Base-by-base conservation (phyloP, 2,329 filamentous ascomycete genomes). In the Pestalotiopsis sp. region DNA sequence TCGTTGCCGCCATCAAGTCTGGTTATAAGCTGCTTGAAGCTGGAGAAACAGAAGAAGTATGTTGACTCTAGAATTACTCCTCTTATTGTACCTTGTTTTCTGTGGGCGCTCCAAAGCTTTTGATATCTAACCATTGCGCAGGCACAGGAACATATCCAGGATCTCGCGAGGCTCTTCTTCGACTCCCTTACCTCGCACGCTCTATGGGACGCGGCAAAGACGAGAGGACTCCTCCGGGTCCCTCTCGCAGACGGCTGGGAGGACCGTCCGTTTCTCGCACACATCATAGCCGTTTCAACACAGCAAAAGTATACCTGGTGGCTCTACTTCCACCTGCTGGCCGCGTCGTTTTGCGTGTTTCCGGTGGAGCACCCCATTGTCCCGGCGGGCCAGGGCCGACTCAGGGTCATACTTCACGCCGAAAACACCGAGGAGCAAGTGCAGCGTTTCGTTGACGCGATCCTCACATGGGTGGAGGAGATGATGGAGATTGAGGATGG, bases 351-450 rank as follows among this genome's bases (percentile, higher is more conserved):
- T 58, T 73, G 66, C 27, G 74, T 70, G 4, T 77, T 69, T 49
- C 73, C 80, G 0, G 77, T 84, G 1, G 78, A 78, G 9, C 75
- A 78, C 63, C 83, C 82, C 1, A 79, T 79, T 4, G 83, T 85
- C 4, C 81, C 81, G 1, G 72, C 75, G 57, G 81, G 81, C 0
- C 75, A 78, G 23, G 75, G 75, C 61, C 75, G 83, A n/a, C 73
- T 84, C 4, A 75, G 81, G 27, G 69, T 84, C 2, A 78, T 80
- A 20, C 70, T 85, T 40, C 82, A 85, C 70, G 81, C 81, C 3
- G 75, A 74, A 7, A 83, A 83, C 65, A 83, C 80, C 2, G 68
- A 74, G 17, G 75, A 72, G 1, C 73, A 84, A 62, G 72, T 83
- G 5, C 67, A 76, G 40, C 72, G 45, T 20, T 75, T 83, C 4